A percentile compares a stretch with the other conserved stretches of the same genome.
phyloP scores from a whole-genome alignment of 441 rosid genomes.

The Erysimum cheiri region DNA sequence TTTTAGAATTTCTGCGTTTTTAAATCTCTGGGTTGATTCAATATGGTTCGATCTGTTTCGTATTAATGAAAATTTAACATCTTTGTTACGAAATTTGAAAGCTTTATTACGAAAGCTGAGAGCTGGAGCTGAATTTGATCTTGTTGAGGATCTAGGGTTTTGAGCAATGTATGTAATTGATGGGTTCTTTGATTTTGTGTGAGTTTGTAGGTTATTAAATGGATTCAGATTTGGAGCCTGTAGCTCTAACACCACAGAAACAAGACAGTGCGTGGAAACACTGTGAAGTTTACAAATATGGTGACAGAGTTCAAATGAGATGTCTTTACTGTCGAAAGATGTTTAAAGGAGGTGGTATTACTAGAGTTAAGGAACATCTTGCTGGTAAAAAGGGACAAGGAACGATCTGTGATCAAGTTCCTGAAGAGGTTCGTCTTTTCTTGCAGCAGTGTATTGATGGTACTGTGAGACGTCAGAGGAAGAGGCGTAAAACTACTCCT shows the following conservation, averaged over 20 bases:
- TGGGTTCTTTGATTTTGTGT: constrained; percentile 1
- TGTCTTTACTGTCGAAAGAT: constrained; percentile 78
- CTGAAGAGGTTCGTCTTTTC: constrained; percentile 61
- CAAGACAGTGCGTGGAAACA: constrained; percentile 92
- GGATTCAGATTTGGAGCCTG: constrained; percentile 56
- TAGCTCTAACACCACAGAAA: constrained; percentile 71
- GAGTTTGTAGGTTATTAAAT: constrained; percentile 19
- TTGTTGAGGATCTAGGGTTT: constrained; percentile 30
- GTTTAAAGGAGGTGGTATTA: constrained; percentile 97
- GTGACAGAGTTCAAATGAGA: constrained; percentile 69
- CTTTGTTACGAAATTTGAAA: not conserved
- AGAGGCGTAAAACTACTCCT: constrained; percentile 50
- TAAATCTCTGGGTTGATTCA: constrained; percentile 5
- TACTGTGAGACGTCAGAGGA: constrained; percentile 62
- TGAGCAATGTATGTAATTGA: constrained; percentile 27
- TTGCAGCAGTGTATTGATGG: constrained; percentile 79
- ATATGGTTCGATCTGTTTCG: constrained; percentile 5
- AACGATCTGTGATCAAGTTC: constrained; percentile 70
- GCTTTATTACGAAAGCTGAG: not conserved
- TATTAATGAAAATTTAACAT: not conserved
- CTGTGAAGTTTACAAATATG: constrained; percentile 68
- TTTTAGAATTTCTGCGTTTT: constrained; percentile 11
- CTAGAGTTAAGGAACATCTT: constrained; percentile 94
- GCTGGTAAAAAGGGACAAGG: constrained; percentile 92
- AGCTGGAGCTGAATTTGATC: constrained; percentile 16